phyloP scores from a whole-genome alignment of 2,329 filamentous ascomycete species.

The Sarocladium strictum region DNA sequence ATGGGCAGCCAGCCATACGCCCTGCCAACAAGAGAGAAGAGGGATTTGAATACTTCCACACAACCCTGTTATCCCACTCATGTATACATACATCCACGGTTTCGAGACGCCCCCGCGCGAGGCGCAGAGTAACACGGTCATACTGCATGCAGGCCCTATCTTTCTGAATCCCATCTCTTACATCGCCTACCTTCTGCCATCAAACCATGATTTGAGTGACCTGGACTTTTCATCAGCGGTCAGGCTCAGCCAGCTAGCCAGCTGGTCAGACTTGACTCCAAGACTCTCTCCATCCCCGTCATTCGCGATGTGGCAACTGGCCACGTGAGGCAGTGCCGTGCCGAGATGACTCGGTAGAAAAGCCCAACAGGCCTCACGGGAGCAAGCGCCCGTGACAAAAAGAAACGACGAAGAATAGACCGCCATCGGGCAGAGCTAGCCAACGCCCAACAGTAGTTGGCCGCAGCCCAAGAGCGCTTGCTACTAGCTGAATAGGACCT shows the following conservation, averaged over 20 bases:
- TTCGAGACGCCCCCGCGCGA: not conserved
- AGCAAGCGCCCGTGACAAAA: not conserved
- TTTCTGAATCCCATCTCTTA: not conserved
- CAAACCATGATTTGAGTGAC: not conserved
- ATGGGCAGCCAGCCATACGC: not conserved
- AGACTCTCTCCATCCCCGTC: no score
- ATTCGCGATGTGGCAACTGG: not conserved
- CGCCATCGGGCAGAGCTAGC: not conserved
- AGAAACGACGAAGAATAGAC: not conserved
- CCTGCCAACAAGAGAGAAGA: no score
- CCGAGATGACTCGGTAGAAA: not conserved
- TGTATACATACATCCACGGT: no score
- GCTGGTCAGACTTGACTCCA: not conserved
- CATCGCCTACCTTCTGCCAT: no score
- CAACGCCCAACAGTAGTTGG: not conserved
- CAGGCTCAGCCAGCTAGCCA: not conserved
- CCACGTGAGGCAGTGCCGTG: slow-evolving; percentile 8
- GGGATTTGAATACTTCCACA: not conserved
- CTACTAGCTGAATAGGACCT: not conserved
- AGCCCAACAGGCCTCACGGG: not conserved
- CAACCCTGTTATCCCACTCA: not conserved
- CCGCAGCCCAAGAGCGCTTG: not conserved
- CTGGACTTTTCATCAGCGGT: not conserved
- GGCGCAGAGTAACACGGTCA: not conserved
- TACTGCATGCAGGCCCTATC: not conserved